phyloP scores from a whole-genome alignment of 2,329 filamentous ascomycete species.

The Meredithiella fracta region DNA sequence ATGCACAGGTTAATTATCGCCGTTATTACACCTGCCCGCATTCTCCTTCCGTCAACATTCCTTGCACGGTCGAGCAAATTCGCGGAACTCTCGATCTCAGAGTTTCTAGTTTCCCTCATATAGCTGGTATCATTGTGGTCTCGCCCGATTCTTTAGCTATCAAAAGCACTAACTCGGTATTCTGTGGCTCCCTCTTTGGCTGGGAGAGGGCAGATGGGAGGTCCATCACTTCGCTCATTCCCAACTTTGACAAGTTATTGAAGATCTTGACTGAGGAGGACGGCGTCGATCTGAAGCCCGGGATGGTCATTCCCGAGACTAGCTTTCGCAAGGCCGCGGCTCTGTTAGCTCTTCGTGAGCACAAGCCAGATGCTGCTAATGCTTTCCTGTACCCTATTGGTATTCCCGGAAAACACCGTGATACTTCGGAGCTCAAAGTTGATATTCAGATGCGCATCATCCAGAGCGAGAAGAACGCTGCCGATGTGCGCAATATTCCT shows the following conservation, averaged over 20 bases:
- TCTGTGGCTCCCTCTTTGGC: conserved; percentile 83
- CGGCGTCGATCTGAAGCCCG: conserved; percentile 65
- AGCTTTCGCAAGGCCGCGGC: conserved; percentile 83
- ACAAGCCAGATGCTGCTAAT: conserved; percentile 58
- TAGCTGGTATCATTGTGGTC: conserved; percentile 89
- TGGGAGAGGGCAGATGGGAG: conserved; percentile 70
- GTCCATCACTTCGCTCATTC: conserved; percentile 64
- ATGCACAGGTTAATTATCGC: conserved; percentile 52
- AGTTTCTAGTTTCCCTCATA: conserved; percentile 89
- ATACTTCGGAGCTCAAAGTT: conserved; percentile 81
- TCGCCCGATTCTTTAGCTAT: conserved; percentile 63
- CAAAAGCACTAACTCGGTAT: conserved; percentile 86
- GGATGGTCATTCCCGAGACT: conserved; percentile 93
- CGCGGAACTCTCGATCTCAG: conserved; percentile 55
- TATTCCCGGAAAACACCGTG: conserved; percentile 69
- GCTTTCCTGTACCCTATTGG: conserved; percentile 75
- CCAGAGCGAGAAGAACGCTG: conserved; percentile 54
- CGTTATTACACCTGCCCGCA: conserved; percentile 78
- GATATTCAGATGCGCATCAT: conserved; percentile 96
- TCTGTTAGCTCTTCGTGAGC: conserved; percentile 67
- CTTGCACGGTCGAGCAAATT: conserved; percentile 62
- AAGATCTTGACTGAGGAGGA: conserved; percentile 74
- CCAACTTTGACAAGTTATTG: conserved; percentile 72
- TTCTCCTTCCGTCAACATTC: conserved; percentile 61
- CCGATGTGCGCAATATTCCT: conserved; percentile 40